phyloP scores from a whole-genome alignment of 306 rosid genomes.

The Mimosa pudica region DNA sequence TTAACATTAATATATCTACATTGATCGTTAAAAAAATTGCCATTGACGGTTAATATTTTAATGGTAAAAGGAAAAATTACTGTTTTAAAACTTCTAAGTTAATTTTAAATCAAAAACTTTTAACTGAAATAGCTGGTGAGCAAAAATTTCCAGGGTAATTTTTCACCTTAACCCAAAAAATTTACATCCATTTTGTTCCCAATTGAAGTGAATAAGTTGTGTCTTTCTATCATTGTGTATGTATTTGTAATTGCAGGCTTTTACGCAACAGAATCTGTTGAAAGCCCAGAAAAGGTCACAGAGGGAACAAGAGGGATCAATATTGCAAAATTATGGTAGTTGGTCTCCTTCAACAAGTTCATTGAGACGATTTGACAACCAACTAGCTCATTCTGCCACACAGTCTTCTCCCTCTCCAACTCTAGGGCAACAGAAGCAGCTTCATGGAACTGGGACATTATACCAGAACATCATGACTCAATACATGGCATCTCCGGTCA shows the following conservation, averaged over 20 bases:
- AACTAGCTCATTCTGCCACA: slow-evolving; percentile 44
- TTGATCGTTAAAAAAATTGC: no score
- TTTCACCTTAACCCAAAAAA: background rate
- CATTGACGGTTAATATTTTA: no score
- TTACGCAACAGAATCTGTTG: slow-evolving; percentile 47
- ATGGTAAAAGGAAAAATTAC: no score
- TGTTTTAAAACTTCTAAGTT: no score
- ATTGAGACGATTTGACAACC: slow-evolving; percentile 59
- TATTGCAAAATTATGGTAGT: slow-evolving; percentile 52
- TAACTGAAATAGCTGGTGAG: no score
- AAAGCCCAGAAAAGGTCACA: slow-evolving; percentile 52
- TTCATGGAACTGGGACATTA: slow-evolving; percentile 54
- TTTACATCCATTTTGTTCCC: slow-evolving; percentile 23
- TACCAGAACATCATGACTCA: slow-evolving; percentile 62
- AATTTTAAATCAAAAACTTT: no score
- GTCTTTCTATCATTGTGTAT: slow-evolving; percentile 7
- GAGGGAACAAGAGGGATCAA: slow-evolving; percentile 49
- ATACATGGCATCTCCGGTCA: slow-evolving; percentile 47
- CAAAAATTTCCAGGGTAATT: no score
- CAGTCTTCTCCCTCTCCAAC: slow-evolving; percentile 61
- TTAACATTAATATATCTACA: no score
- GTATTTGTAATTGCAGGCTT: slow-evolving; percentile 46
- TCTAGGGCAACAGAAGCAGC: slow-evolving; percentile 51
- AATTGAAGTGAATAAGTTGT: slow-evolving; percentile 12
- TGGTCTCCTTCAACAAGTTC: slow-evolving; percentile 60